A percentile compares a stretch with the other conserved stretches of the same genome.
Conservation (phyloP, 2,329 filamentous ascomycete genomes). For the Pseudogymnoascus sp. region DNA sequence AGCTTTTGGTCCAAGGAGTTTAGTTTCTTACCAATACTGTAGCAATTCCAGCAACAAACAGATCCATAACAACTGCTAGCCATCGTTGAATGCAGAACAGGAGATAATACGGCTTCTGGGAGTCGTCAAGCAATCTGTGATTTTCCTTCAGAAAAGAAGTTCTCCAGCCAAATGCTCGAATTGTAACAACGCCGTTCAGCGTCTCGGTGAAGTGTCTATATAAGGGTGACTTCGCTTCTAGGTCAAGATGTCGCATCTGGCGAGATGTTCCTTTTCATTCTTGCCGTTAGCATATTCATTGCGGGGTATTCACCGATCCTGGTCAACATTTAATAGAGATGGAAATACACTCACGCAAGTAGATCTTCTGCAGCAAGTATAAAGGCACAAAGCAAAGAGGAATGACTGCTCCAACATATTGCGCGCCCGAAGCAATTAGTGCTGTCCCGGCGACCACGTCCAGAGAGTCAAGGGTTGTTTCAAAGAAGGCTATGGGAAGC, state of each 20-base stretch:
- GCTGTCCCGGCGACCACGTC: conserved; percentile 36
- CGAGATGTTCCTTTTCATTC: conserved; percentile 33
- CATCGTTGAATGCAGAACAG: conserved; percentile 38
- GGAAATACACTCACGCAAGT: conserved; percentile 23
- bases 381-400: not conserved
- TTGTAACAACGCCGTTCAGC: conserved; percentile 45
- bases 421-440: conserved; percentile 28
- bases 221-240: conserved; percentile 41
- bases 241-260: conserved; percentile 38
- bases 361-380: conserved; percentile 31
- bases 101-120: conserved; percentile 40
- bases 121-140: conserved; percentile 39
- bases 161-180: conserved; percentile 49
- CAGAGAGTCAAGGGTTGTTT: conserved; percentile 17
- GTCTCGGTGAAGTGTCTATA: conserved; percentile 52
- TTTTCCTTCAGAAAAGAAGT: not conserved
- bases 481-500: conserved; percentile 16
- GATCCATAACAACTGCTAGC: conserved; percentile 36
- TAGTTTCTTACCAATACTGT: conserved; percentile 10
- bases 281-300: not conserved
- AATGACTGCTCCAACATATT: conserved; percentile 40
- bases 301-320: not conserved
- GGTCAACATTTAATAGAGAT: not conserved
- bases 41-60: conserved; percentile 18
- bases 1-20: not conserved